A percentile compares a stretch with the other conserved stretches of the same genome.
These are phyloP conservation scores for Medicago arabica DNA, from an alignment of 306 rosid genomes.

Conservation along the genomic window DNA sequence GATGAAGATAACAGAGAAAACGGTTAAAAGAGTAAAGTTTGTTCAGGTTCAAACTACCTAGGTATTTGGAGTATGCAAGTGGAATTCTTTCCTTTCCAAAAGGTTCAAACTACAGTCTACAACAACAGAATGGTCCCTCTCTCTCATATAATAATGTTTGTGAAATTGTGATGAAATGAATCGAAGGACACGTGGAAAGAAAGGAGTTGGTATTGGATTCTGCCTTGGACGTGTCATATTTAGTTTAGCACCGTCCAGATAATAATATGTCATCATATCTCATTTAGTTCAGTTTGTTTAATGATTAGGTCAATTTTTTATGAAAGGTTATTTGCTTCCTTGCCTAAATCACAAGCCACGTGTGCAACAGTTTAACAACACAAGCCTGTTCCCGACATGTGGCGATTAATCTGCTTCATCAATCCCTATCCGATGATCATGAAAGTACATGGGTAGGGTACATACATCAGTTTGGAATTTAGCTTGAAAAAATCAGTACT, in stretches of 20 bases:
- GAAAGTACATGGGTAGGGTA: not conserved
- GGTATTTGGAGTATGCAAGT: not conserved
- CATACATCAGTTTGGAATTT: not conserved
- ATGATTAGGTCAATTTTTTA: not conserved
- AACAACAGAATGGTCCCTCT: not conserved
- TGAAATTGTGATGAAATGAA: not conserved
- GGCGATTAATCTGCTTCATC: conserved; percentile 9
- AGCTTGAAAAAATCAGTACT: not conserved
- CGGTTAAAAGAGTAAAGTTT: not conserved
- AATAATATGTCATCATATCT: not conserved
- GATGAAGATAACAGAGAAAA: conserved; percentile 7
- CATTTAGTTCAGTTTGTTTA: not conserved
- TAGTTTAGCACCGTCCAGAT: conserved; percentile 46
- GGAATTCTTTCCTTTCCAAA: not conserved
- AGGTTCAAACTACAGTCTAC: too few relatives aligned
- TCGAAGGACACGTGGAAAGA: conserved; percentile 53
- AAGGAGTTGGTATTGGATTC: conserved; percentile 50
- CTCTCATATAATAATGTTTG: not conserved
- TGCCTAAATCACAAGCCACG: conserved; percentile 51
- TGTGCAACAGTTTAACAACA: not conserved
- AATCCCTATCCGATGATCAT: not conserved
- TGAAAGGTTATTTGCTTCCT: conserved; percentile 40
- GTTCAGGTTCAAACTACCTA: not conserved
- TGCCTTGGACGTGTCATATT: conserved; percentile 53
- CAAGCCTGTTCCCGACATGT: conserved; percentile 50